Evolutionary conservation across 768 basidiomycete genomes (phyloP).

Genomic region (Agrocybe praecox): DNA sequence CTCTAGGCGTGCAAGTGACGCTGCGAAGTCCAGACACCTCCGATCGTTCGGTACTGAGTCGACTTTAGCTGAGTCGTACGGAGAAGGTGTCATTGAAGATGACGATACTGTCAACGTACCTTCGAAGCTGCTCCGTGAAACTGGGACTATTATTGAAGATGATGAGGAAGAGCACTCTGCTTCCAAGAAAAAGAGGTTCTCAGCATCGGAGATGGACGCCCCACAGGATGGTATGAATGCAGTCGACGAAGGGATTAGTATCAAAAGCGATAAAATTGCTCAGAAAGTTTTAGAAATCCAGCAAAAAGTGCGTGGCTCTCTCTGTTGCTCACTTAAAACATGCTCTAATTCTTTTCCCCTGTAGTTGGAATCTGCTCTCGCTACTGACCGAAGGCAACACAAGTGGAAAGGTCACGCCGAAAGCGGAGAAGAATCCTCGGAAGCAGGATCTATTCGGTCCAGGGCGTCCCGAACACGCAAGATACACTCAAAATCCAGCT

Average conservation of each 20-base stretch:
- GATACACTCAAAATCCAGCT: conserved; percentile 25
- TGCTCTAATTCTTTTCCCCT: conserved; percentile 9
- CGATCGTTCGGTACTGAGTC: conserved; percentile 81
- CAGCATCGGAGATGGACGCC: conserved; percentile 63
- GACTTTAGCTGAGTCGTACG: conserved; percentile 72
- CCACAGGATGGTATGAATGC: conserved; percentile 81
- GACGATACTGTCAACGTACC: conserved; percentile 26
- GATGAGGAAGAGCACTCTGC: conserved; percentile 54
- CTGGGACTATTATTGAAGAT: conserved; percentile 57
- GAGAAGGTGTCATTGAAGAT: conserved; percentile 31
- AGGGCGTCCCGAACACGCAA: conserved; percentile 42
- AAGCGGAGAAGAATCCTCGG: conserved; percentile 61
- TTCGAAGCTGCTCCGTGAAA: conserved; percentile 40
- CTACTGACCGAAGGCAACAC: conserved; percentile 53
- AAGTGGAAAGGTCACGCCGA: conserved; percentile 44
- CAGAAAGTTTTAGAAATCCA: conserved; percentile 89
- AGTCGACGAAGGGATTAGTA: conserved; percentile 84
- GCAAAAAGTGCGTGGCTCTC: conserved; percentile 67
- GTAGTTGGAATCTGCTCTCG: conserved; percentile 77
- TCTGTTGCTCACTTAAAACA: conserved; percentile 1
- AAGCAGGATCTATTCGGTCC: conserved; percentile 41
- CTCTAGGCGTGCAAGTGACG: conserved; percentile 65
- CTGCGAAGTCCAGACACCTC: conserved; percentile 50
- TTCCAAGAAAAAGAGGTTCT: conserved; percentile 76
- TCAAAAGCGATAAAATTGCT: conserved; percentile 85